Percentiles rank a stretch among this genome's conserved stretches.
Evolutionary conservation across 306 rosid genomes (phyloP).

Genomic region (Sesbania bispinosa): DNA sequence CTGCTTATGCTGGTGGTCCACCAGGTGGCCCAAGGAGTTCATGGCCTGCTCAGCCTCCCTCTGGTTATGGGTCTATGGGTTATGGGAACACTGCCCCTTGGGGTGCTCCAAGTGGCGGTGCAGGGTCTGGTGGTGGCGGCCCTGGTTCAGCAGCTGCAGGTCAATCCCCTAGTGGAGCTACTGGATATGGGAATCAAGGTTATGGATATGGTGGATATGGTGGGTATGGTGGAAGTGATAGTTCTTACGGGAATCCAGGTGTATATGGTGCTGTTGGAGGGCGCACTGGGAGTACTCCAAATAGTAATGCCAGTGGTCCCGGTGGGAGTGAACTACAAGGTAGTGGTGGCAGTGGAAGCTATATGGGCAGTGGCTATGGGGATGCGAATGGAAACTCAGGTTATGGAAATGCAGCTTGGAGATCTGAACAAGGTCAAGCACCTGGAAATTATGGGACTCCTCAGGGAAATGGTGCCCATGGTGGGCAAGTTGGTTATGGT

Average conservation of each 20-base stretch:
- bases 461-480: conserved; percentile 60
- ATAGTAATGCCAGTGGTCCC: conserved; percentile 56
- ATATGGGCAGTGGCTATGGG: conserved; percentile 77
- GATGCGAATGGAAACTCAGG: conserved; percentile 87
- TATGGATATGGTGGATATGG: conserved; percentile 91
- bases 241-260: conserved; percentile 75
- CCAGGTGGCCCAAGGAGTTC: conserved; percentile 89
- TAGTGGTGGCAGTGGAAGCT: conserved; percentile 72
- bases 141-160: conserved; percentile 78
- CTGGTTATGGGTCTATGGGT: conserved; percentile 96
- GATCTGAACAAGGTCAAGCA: conserved; percentile 73
- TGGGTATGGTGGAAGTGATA: conserved; percentile 75
- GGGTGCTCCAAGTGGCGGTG: conserved; percentile 70
- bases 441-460: conserved; percentile 75
- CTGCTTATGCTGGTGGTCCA: conserved; percentile 81
- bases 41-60: conserved; percentile 79
- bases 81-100: conserved; percentile 86
- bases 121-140: conserved; percentile 70
- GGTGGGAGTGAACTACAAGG: conserved; percentile 76
- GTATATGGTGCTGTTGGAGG: conserved; percentile 90
- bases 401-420: conserved; percentile 89
- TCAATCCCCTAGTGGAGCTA: conserved; percentile 88
- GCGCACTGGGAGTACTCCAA: conserved; percentile 77
- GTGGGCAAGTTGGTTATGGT: conserved; percentile 72
- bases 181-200: conserved; percentile 86